Evolutionary conservation across 2,329 filamentous ascomycete genomes (phyloP).

Genomic region (Fusarium papillatum): DNA sequence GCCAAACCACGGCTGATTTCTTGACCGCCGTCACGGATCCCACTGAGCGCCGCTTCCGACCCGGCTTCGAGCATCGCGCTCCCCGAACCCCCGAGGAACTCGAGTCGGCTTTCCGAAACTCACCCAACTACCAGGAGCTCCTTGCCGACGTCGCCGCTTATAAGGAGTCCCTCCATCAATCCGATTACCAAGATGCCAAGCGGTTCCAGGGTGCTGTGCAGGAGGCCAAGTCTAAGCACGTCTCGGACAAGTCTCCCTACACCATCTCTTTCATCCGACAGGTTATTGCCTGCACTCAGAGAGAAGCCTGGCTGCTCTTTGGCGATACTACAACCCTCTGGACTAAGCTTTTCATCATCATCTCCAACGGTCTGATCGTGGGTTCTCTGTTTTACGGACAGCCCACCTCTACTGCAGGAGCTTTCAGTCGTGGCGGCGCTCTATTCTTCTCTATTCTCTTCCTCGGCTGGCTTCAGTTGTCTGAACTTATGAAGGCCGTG

Average conservation of each 20-base stretch:
- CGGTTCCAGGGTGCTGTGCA: slow-evolving; percentile 77
- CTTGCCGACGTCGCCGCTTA: slow-evolving; percentile 69
- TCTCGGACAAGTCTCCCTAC: slow-evolving; percentile 78
- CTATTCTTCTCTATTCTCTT: slow-evolving; percentile 66
- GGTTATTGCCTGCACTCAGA: slow-evolving; percentile 75
- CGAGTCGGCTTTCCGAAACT: slow-evolving; percentile 74
- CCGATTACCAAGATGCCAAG: slow-evolving; percentile 70
- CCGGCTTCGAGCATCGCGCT: slow-evolving; percentile 72
- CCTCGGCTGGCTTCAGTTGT: slow-evolving; percentile 76
- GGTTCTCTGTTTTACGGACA: slow-evolving; percentile 84
- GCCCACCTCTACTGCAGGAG: slow-evolving; percentile 68
- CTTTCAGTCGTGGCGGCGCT: slow-evolving; percentile 67
- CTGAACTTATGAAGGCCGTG: slow-evolving; percentile 84
- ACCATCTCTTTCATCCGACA: slow-evolving; percentile 82
- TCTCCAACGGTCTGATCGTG: slow-evolving; percentile 81
- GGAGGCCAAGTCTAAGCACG: slow-evolving; percentile 78
- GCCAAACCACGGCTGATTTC: slow-evolving; percentile 70
- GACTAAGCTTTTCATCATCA: slow-evolving; percentile 85
- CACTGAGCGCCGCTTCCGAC: slow-evolving; percentile 75
- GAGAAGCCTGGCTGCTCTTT: slow-evolving; percentile 84
- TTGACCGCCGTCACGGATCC: slow-evolving; percentile 64
- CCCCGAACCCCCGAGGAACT: slow-evolving; percentile 79
- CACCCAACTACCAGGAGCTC: slow-evolving; percentile 70
- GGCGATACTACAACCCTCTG: slow-evolving; percentile 82
- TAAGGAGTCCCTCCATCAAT: slow-evolving; percentile 60